Base-by-base conservation (phyloP, 148 eudicot species). In the Polygonum aviculare region DNA sequence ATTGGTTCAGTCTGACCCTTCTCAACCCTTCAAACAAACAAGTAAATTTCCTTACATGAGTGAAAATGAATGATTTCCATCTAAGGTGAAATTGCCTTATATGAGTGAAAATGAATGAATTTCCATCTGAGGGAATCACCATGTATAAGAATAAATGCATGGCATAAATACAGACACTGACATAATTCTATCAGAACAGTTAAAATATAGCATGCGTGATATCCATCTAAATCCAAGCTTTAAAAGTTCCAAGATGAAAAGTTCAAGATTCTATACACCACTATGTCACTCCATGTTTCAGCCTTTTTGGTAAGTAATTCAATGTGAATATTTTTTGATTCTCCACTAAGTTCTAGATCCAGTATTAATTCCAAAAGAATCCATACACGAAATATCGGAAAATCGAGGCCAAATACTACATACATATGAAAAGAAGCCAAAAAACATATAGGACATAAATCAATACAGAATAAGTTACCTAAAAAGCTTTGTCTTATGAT, bases 1-100 rank as follows among this genome's bases (percentile, higher is more conserved):
- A 85, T 75, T 67, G 86, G 87, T 79, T 87, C 88, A 38, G 85
- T 79, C 79, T 91, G 82, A 50, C 87, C 97, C 81, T 91, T 93
- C 77, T 88, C 90, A 72, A 90, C 82, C 44, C 98, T 93, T 82
- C 26, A 76, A 77, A 54, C 19, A 84, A 81, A 79, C 38, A 78
- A 9, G 74, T 38, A 78, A 19, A 39, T 21, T 38, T 21, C 33
- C 36, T 45, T 48, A 44, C 10, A 72, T 69, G 35, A 45, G 26
- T n/a, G 39, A 38, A 16, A 7, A 44, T 36, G 38, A 33, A 5
- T 36, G 9, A 36, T 36, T 15, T 36, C 21, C 72, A 38, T 11
- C 38, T 26, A 26, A 26, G 31, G 31, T 26, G 31, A 78, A 19
- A 39, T 21, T 38, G 48, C 33, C 36, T 45, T 48, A 44, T n/a